A percentile compares a stretch with the other conserved stretches of the same genome.
These are phyloP conservation scores for Blastobotrys robertii DNA, from an alignment of 805 yeast genomes.

Conservation along the genomic window DNA sequence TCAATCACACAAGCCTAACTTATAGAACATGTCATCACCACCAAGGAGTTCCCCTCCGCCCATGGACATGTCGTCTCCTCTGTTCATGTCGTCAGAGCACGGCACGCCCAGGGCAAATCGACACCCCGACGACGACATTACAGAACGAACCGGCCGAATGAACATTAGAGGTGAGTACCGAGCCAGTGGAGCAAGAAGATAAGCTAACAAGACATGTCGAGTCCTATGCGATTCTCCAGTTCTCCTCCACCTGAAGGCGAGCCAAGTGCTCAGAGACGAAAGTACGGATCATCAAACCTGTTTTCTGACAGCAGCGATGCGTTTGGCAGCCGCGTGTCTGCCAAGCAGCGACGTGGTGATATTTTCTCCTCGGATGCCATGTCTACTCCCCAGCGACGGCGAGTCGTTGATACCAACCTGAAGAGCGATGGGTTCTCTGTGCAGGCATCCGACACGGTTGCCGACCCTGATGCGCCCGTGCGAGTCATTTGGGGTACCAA, in stretches of 20 bases:
- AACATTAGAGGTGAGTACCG: conserved; percentile 6
- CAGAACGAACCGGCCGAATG: conserved; percentile 11
- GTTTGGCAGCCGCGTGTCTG: background rate
- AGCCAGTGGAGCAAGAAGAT: too few species aligned
- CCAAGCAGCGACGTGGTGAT: conserved; percentile 55
- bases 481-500: conserved; percentile 98
- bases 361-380: conserved; percentile 56
- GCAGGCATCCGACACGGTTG: conserved; percentile 23
- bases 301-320: conserved; percentile 1
- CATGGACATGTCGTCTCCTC: conserved; percentile 9
- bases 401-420: background rate
- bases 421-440: background rate
- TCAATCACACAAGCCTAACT: background rate
- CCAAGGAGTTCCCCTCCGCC: conserved; percentile 4
- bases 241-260: conserved; percentile 25
- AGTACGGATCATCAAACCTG: conserved; percentile 17
- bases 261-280: conserved; percentile 5
- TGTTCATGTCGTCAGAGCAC: conserved; percentile 13
- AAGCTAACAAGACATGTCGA: conserved; percentile 27
- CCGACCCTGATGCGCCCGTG: conserved; percentile 55
- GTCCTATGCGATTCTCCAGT: conserved; percentile 36
- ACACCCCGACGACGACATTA: conserved; percentile 5
- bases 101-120: conserved; percentile 3
- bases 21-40: conserved; percentile 5
- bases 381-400: conserved; percentile 58